These are phyloP conservation scores for Galerina marginata DNA, from an alignment of 768 basidiomycete species.

Conservation along the genomic window DNA sequence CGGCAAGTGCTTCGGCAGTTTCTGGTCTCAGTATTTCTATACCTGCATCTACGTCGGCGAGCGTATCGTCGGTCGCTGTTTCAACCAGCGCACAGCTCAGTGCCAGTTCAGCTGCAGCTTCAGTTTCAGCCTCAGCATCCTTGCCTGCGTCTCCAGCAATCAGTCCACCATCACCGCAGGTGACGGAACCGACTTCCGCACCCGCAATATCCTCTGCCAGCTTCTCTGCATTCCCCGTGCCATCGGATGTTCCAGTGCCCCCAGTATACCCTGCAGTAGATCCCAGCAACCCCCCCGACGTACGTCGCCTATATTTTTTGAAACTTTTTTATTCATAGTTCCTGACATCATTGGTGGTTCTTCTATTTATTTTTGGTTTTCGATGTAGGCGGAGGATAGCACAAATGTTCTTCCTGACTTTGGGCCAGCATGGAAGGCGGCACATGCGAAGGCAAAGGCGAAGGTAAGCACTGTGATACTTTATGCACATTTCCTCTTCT, in stretches of 20 bases:
- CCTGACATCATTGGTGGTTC: slow-evolving; percentile 13
- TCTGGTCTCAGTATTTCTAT: background rate
- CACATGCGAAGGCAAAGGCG: slow-evolving; percentile 60
- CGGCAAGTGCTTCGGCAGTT: background rate
- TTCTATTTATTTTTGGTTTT: slow-evolving; percentile 27
- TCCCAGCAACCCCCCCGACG: slow-evolving; percentile 57
- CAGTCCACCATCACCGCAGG: slow-evolving; percentile 3
- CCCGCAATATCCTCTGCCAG: slow-evolving; percentile 12
- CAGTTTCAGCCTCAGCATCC: slow-evolving; percentile 3
- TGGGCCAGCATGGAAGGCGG: slow-evolving; percentile 60
- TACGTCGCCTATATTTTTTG: background rate
- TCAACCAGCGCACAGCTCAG: background rate
- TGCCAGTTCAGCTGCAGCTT: background rate
- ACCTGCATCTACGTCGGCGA: slow-evolving; percentile 1
- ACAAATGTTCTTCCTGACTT: slow-evolving; percentile 48
- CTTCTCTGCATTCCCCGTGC: slow-evolving; percentile 68
- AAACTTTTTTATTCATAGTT: background rate
- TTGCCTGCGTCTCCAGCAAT: background rate
- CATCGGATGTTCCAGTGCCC: slow-evolving; percentile 57
- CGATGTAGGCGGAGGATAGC: slow-evolving; percentile 27
- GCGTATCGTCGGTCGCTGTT: background rate
- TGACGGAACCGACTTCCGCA: slow-evolving; percentile 8
- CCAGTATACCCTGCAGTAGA: slow-evolving; percentile 59
- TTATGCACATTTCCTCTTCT: slow-evolving; percentile 1
- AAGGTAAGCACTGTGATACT: slow-evolving; percentile 42